Percentiles rank a stretch among this genome's conserved stretches.
These are phyloP conservation scores for Tagetes patula DNA, from an alignment of 129 eudicot genomes.

Conservation along the genomic window DNA sequence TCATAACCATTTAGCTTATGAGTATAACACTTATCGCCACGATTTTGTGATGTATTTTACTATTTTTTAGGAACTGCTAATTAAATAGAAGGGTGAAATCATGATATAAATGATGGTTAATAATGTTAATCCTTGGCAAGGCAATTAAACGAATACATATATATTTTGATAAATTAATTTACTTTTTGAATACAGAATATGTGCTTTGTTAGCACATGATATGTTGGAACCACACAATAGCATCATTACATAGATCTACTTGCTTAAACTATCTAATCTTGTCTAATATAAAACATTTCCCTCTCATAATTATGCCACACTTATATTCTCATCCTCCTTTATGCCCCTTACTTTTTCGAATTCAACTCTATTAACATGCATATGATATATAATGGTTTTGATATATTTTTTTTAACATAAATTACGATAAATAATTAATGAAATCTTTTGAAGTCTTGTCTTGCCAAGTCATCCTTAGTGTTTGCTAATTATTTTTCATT, in stretches of 20 bases:
- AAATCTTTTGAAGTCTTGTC: background rate
- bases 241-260: slow-evolving; percentile 39
- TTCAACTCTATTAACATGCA: slow-evolving; percentile 17
- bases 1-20: too few relatives aligned
- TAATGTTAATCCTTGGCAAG: background rate
- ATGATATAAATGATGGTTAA: slow-evolving; percentile 1
- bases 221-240: slow-evolving; percentile 39
- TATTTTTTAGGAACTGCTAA: background rate
- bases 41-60: background rate
- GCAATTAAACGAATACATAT: background rate
- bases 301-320: slow-evolving; percentile 35
- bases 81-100: background rate
- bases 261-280: slow-evolving; percentile 29
- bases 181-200: slow-evolving; percentile 24
- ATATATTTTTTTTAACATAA: background rate
- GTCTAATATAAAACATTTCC: slow-evolving; percentile 27
- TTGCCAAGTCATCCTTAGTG: background rate
- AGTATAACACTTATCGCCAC: too few relatives aligned
- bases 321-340: slow-evolving; percentile 32
- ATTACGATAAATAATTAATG: background rate
- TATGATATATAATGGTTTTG: background rate
- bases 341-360: slow-evolving; percentile 22
- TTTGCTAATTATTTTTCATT: background rate
- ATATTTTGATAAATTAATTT: background rate
- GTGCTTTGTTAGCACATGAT: slow-evolving; percentile 40